These are phyloP conservation scores for Bacterosira constricta DNA, from an alignment of 108 stramenopile genomes.

Conservation along the genomic window DNA sequence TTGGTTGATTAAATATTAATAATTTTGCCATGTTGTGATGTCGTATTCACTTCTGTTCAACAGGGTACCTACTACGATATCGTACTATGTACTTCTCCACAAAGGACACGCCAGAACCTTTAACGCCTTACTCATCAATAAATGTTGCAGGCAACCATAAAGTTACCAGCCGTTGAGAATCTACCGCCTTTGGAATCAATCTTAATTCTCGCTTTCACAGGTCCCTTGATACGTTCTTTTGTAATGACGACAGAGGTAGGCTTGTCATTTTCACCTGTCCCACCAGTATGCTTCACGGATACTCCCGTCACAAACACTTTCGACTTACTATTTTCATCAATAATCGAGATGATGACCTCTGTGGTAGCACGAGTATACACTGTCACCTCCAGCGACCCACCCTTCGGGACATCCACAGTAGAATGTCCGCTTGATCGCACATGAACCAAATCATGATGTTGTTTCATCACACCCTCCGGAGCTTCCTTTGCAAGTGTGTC, in stretches of 20 bases:
- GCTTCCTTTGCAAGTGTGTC: slow-evolving; percentile 59
- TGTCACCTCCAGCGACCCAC: slow-evolving; percentile 62
- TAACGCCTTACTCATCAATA: not conserved
- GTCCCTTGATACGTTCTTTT: slow-evolving; percentile 61
- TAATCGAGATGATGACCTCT: slow-evolving; percentile 69
- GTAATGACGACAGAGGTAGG: slow-evolving; percentile 58
- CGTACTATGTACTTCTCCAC: too few species aligned
- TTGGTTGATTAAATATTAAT: too few species aligned
- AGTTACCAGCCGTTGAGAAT: slow-evolving; percentile 62
- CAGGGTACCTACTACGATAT: too few species aligned
- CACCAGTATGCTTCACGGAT: slow-evolving; percentile 39
- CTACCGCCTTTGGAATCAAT: slow-evolving; percentile 68
- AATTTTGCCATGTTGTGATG: too few species aligned
- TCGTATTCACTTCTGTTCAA: too few species aligned
- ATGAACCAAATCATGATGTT: slow-evolving; percentile 65
- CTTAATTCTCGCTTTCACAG: slow-evolving; percentile 63
- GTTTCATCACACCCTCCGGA: slow-evolving; percentile 58
- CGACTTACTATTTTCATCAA: slow-evolving; percentile 55
- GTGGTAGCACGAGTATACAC: slow-evolving; percentile 69
- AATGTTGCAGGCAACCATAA: slow-evolving; percentile 54
- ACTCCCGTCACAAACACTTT: slow-evolving; percentile 24
- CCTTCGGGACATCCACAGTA: slow-evolving; percentile 54
- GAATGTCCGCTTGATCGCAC: slow-evolving; percentile 59
- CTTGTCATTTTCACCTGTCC: slow-evolving; percentile 50
- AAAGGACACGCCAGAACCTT: too few species aligned